A percentile compares a stretch with the other conserved stretches of the same genome.
Evolutionary conservation across 768 basidiomycete species (phyloP).

Genomic region (Suillus lakei): DNA sequence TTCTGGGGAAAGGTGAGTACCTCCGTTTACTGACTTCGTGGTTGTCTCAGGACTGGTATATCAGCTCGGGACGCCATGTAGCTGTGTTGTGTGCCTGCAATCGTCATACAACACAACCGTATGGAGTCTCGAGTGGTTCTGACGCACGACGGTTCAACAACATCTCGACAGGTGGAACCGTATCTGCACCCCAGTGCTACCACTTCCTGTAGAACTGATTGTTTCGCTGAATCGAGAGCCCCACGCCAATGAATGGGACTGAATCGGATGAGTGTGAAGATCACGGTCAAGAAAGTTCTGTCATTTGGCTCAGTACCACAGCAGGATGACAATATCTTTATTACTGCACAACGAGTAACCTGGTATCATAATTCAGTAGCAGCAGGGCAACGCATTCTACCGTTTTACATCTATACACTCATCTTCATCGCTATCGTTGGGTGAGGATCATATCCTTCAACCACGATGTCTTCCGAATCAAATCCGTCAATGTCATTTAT

Average conservation of each 20-base stretch:
- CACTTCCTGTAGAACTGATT: neutral
- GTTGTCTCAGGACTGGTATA: neutral
- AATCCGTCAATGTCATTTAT: slow-evolving; percentile 82
- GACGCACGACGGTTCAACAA: neutral
- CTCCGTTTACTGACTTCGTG: neutral
- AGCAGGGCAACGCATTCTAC: neutral
- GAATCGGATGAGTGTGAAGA: neutral
- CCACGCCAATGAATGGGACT: too few species aligned
- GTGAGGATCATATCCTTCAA: slow-evolving; percentile 87
- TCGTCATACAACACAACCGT: too few species aligned
- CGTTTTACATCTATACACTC: slow-evolving; percentile 63
- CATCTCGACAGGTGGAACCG: neutral
- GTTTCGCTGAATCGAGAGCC: neutral
- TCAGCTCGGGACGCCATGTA: neutral
- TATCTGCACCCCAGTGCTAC: too few species aligned
- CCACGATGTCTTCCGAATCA: slow-evolving; percentile 74
- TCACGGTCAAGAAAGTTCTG: neutral
- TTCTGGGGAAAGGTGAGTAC: neutral
- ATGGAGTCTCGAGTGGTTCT: neutral
- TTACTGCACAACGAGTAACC: neutral
- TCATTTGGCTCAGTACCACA: neutral
- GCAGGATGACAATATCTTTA: neutral
- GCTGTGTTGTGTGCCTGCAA: neutral
- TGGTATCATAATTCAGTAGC: neutral
- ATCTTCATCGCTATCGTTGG: slow-evolving; percentile 93